Conservation (phyloP, 2,329 filamentous ascomycete species). For the Venturia carpophila region DNA sequence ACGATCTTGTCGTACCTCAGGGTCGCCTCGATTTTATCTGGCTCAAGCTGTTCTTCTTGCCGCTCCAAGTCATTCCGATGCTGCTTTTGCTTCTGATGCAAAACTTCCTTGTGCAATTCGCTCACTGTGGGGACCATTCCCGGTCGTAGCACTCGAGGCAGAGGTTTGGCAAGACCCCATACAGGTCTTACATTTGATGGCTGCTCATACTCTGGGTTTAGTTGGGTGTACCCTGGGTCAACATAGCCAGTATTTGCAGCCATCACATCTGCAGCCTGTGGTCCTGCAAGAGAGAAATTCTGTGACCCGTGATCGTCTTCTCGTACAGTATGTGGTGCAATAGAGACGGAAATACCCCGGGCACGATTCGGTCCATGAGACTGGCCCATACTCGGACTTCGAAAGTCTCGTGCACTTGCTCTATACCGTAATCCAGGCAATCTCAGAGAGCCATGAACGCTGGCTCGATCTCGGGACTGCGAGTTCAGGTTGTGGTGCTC, state of each 20-base stretch:
- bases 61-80: constrained; percentile 4
- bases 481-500: neutral
- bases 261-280: constrained; percentile 3
- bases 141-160: constrained; percentile 3
- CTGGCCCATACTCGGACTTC: neutral
- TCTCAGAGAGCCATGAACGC: constrained; percentile 4
- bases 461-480: neutral
- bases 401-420: constrained; percentile 10
- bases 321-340: neutral
- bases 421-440: constrained; percentile 11
- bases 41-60: constrained; percentile 2
- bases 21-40: constrained; percentile 2
- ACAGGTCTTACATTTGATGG: constrained; percentile 10
- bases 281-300: constrained; percentile 15
- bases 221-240: constrained; percentile 9
- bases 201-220: constrained; percentile 14
- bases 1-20: constrained; percentile 11
- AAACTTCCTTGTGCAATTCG: constrained; percentile 3
- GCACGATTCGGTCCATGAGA: constrained; percentile 5
- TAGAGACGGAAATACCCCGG: neutral
- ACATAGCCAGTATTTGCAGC: constrained; percentile 9
- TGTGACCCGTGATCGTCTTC: constrained; percentile 6
- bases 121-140: constrained; percentile 9
- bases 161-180: constrained; percentile 13
- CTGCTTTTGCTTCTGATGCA: constrained; percentile 10